Conservation (phyloP, 169 alveolate genomes). For the Eimeria falciformis region DNA sequence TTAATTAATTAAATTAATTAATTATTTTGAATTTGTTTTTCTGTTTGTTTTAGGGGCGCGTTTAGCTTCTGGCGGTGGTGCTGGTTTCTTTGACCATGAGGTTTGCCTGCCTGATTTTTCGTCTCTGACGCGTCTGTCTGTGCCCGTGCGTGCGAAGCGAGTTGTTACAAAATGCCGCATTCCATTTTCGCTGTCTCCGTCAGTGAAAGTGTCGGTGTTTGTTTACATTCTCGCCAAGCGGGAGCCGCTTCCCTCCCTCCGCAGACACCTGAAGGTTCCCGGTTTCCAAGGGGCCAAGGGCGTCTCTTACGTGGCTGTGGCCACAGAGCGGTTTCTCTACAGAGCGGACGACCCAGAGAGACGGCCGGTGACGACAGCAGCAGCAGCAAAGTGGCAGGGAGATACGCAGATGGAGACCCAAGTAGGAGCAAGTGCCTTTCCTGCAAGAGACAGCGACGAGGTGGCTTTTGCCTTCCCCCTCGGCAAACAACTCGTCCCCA, state of each 20-base stretch:
- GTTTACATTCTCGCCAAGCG: conserved; percentile 11
- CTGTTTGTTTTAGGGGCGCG: too few relatives aligned
- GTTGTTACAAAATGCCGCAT: conserved; percentile 41
- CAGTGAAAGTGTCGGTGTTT: not conserved
- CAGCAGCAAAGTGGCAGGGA: not conserved
- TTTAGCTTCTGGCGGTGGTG: too few relatives aligned
- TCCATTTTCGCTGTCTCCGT: not conserved
- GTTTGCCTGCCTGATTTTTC: not conserved
- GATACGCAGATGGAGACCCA: not conserved
- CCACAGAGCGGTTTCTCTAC: conserved; percentile 25
- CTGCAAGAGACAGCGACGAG: not conserved
- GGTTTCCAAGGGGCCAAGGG: not conserved
- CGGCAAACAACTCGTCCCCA: conserved; percentile 57
- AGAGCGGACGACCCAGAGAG: conserved; percentile 54
- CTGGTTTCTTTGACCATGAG: conserved; percentile 16
- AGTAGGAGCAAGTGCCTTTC: not conserved
- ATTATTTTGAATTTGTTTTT: too few relatives aligned
- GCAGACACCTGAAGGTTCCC: conserved; percentile 11
- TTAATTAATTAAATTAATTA: too few relatives aligned
- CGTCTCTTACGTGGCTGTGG: not conserved
- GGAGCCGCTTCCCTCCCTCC: conserved; percentile 45
- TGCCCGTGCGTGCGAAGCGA: conserved; percentile 8
- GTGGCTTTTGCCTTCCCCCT: conserved; percentile 17
- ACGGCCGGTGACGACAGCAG: not conserved
- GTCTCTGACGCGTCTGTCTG: not conserved